A percentile compares a stretch with the other conserved stretches of the same genome.
Conservation (phyloP, 2,329 filamentous ascomycete species). For the Penicillium hesseltinei region DNA sequence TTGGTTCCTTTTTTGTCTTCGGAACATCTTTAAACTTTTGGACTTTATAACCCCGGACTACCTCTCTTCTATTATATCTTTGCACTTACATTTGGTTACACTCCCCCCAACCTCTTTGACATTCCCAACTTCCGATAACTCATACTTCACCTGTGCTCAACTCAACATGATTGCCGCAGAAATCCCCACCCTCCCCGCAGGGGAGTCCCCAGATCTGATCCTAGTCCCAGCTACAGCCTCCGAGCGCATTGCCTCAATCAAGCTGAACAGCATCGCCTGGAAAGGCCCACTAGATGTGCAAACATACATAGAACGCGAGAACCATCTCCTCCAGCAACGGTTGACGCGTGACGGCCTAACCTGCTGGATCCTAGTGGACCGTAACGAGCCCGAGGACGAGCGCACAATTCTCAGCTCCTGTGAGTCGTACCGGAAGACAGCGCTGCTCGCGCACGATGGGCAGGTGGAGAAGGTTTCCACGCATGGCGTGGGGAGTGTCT, state of each 20-base stretch:
- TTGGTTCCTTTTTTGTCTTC: background rate
- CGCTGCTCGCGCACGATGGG: slow-evolving; percentile 49
- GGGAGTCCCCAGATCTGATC: slow-evolving; percentile 51
- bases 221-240: slow-evolving; percentile 55
- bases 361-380: slow-evolving; percentile 59
- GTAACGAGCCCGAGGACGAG: slow-evolving; percentile 36
- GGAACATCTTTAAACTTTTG: slow-evolving; percentile 3
- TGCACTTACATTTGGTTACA: background rate
- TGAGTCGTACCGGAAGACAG: slow-evolving; percentile 51
- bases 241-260: slow-evolving; percentile 54
- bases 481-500: slow-evolving; percentile 80
- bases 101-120: background rate
- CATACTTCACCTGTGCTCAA: background rate
- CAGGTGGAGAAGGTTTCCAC: slow-evolving; percentile 56
- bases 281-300: slow-evolving; percentile 54
- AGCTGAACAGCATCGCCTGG: slow-evolving; percentile 58
- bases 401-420: slow-evolving; percentile 57
- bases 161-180: slow-evolving; percentile 38
- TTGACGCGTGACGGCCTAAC: slow-evolving; percentile 57
- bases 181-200: slow-evolving; percentile 43
- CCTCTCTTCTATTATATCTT: background rate
- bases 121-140: background rate
- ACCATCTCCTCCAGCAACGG: slow-evolving; percentile 50
- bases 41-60: slow-evolving; percentile 3
- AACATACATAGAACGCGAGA: slow-evolving; percentile 59